These are phyloP conservation scores for Penicillium coffeae DNA, from an alignment of 495 filamentous ascomycete species.

Conservation along the genomic window DNA sequence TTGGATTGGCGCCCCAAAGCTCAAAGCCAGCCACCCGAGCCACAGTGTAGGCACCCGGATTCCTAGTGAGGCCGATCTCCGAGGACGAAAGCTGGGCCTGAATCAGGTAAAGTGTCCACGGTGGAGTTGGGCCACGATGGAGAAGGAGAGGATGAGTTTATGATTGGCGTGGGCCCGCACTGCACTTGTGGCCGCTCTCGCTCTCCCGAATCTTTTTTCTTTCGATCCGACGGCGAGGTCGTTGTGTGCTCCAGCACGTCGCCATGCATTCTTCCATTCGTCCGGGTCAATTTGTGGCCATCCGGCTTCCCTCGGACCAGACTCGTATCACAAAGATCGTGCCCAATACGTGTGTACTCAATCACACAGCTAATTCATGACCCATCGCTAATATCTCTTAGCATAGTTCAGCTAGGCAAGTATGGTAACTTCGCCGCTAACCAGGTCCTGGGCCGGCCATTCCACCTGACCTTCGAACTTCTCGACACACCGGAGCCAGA, in stretches of 20 bases:
- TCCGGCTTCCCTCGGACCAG: constrained; percentile 65
- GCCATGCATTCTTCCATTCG: constrained; percentile 52
- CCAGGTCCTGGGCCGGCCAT: constrained; percentile 80
- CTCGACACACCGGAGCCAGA: constrained; percentile 59
- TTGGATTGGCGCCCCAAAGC: no score
- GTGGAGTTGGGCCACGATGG: not conserved
- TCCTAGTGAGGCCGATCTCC: not conserved
- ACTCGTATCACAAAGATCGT: constrained; percentile 60
- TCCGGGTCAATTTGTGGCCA: constrained; percentile 58
- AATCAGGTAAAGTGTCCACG: not conserved
- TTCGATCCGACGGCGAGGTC: not conserved
- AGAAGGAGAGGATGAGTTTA: no score
- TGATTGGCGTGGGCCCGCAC: constrained; percentile 12
- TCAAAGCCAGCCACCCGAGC: no score
- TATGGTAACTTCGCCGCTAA: constrained; percentile 85
- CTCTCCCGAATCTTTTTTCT: constrained; percentile 14
- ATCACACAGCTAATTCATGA: not conserved
- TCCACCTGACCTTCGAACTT: constrained; percentile 86
- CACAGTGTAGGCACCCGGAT: constrained; percentile 2
- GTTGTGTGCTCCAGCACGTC: not conserved
- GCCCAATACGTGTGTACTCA: constrained; percentile 68
- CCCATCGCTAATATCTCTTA: constrained; percentile 34
- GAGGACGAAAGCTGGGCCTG: not conserved
- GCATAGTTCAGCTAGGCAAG: constrained; percentile 80
- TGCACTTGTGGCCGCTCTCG: constrained; percentile 6